These are phyloP conservation scores for Aspergillus fischeri DNA, from an alignment of 2,329 filamentous ascomycete species.

Conservation along the genomic window DNA sequence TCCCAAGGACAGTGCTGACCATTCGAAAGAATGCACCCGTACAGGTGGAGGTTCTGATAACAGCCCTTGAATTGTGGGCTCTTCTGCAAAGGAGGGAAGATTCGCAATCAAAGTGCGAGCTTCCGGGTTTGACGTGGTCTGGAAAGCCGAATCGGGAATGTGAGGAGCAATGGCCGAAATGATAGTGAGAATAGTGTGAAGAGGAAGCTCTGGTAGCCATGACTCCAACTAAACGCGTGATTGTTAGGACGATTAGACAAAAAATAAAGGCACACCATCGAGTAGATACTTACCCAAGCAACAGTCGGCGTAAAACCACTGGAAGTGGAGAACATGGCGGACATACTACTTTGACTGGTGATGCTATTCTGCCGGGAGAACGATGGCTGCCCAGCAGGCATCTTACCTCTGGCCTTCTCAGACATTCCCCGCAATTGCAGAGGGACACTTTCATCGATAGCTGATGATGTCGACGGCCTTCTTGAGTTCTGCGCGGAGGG, in stretches of 20 bases:
- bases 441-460: constrained; percentile 73
- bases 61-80: constrained; percentile 63
- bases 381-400: constrained; percentile 74
- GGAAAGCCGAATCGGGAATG: constrained; percentile 47
- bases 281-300: constrained; percentile 56
- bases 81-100: constrained; percentile 41
- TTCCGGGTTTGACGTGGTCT: constrained; percentile 34
- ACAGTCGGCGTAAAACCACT: constrained; percentile 70
- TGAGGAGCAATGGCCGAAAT: constrained; percentile 59
- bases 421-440: constrained; percentile 87
- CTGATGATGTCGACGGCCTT: constrained; percentile 65
- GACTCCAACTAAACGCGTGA: constrained; percentile 64
- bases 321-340: constrained; percentile 54
- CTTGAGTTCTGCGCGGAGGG: constrained; percentile 53
- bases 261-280: neutral
- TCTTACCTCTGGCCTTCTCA: constrained; percentile 93
- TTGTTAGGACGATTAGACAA: constrained; percentile 12
- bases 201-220: constrained; percentile 86
- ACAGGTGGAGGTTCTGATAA: constrained; percentile 65
- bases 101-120: constrained; percentile 41
- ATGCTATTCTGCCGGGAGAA: constrained; percentile 91
- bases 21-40: constrained; percentile 86
- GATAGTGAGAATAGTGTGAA: constrained; percentile 78
- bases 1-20: constrained; percentile 82
- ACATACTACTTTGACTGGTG: constrained; percentile 68